Evolutionary conservation across 202 grass and related monocot species (phyloP), one percentile per base, ranked within the genome.

Genomic region (Dendrocalamus latiflorus): DNA sequence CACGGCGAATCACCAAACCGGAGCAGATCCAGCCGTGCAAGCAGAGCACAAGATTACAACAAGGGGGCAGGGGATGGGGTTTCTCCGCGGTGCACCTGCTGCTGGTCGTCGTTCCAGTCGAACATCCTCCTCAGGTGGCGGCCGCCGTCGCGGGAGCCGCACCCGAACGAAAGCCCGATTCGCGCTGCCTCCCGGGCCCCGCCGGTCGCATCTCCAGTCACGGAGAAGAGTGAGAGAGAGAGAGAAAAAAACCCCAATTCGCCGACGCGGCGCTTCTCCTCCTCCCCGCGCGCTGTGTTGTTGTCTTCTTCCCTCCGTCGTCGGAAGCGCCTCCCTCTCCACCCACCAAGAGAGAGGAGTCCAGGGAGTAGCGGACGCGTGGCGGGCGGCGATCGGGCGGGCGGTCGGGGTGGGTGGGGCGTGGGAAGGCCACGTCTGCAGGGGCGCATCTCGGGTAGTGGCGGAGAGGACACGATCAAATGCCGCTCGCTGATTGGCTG

Each of bases 401-500:
- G 38, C 57, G 18, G 72, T 15, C 17, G 22, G 17, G 68, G 11
- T 14, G 43, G 43, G 53, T 25, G 82, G 53, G 60, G 38, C 66
- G n/a, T 2, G 34, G 60, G 58, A 66, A 12, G 47, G 24, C 88
- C 91, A 88, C 91, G 89, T 91, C 81, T 94, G 87, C 65, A 30
- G 30, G 50, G 38, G 21, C 74, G 84, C 90, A 89, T 94, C 91
- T 86, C 3, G 9, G 65, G 0, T 91, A 74, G 91, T 91, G 94
- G 91, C 34, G 24, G 61, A 84, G 86, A 92, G 53, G 30, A 49
- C 83, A 89, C 91, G 77, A 97, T 97, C 92, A 89, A 91, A 89
- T 94, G 53, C 88, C 8, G 63, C 70, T 11, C 74, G 33, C 45
- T 87, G 36, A 94, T 91, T 94, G 92, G 91, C 69, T 77, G 28